Base-by-base conservation (phyloP, 2,329 filamentous ascomycete species). In the Leptosphaerulina australis region DNA sequence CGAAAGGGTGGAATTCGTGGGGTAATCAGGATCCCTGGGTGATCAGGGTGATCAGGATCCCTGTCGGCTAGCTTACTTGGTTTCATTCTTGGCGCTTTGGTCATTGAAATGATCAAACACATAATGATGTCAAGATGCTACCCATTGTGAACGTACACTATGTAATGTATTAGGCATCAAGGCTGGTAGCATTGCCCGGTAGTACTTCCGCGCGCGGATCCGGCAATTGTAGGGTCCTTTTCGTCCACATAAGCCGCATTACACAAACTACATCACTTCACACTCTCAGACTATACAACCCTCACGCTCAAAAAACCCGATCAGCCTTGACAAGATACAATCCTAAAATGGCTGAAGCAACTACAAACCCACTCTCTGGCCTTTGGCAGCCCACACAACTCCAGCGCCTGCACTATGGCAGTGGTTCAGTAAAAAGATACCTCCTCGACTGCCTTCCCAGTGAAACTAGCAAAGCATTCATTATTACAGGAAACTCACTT, bases 401-500 rank as follows among this genome's bases (percentile, higher is more conserved):
- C 7, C 71, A 79, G 45, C 72, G 71, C 17, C 71, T 83, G 4
- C 76, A 77, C 66, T 83, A 83, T 54, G 80, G 80, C 11, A 62
- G 76, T 4, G 62, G 72, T 20, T 76, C 74, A 6, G 80, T 83
- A 3, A 50, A 72, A 47, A 74, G 75, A 8, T 71, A 83, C 55
- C 68, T 83, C 2, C 51, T 79, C 10, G 68, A 73, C 15, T 73
- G 70, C 40, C 74, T 83, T 0, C 79, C 74, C 0, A 71, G 51
- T 9, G 59, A 68, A 3, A 63, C 60, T 3, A 81, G 79, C 41
- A 82, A 81, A 68, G 81, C 81, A 1, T 83, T 83, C 68, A 80
- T 84, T 60, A 77, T 84, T 34, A 83, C 81, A 1, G 80, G 81
- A 18, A 72, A 67, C 31, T 83, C 81, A 0, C 74, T 84, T 5